Conservation (phyloP, 306 rosid species). For the Glycine tomentella region DNA sequence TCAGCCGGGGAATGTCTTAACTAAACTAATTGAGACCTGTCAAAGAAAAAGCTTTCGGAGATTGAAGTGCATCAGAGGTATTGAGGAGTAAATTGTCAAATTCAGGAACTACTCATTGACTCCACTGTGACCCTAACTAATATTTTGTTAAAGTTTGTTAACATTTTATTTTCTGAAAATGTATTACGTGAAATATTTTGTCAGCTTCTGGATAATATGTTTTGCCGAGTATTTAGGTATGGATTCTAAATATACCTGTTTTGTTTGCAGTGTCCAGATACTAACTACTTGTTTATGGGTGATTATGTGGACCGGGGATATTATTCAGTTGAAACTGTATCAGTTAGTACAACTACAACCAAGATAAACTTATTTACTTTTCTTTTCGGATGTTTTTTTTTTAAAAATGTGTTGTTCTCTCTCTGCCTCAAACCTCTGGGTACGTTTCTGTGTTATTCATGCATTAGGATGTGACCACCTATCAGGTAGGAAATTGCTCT, state of each 20-base stretch:
- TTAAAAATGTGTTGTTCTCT: no score
- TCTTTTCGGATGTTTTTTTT: constrained; percentile 11
- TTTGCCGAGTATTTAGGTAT: constrained; percentile 29
- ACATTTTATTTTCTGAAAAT: constrained; percentile 36
- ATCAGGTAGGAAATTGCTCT: constrained; percentile 1
- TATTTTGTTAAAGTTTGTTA: constrained; percentile 17
- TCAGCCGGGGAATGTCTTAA: constrained; percentile 57
- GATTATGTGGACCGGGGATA: constrained; percentile 99
- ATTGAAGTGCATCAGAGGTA: constrained; percentile 54
- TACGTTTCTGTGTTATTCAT: not conserved
- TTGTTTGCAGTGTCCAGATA: constrained; percentile 91
- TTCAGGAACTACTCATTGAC: constrained; percentile 46
- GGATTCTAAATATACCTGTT: constrained; percentile 38
- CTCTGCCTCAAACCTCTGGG: no score
- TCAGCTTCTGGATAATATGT: constrained; percentile 30
- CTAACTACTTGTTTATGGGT: constrained; percentile 98
- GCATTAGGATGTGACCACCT: constrained; percentile 27
- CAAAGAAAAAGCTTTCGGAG: constrained; percentile 49
- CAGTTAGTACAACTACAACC: constrained; percentile 65
- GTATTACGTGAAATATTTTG: constrained; percentile 20
- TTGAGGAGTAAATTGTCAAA: constrained; percentile 48
- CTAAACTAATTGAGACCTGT: constrained; percentile 56
- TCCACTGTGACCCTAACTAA: constrained; percentile 39
- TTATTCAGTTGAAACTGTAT: constrained; percentile 98
- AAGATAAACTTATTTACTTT: constrained; percentile 10